Conservation (phyloP, 305 asterid species). For the Coffea humblotiana region DNA sequence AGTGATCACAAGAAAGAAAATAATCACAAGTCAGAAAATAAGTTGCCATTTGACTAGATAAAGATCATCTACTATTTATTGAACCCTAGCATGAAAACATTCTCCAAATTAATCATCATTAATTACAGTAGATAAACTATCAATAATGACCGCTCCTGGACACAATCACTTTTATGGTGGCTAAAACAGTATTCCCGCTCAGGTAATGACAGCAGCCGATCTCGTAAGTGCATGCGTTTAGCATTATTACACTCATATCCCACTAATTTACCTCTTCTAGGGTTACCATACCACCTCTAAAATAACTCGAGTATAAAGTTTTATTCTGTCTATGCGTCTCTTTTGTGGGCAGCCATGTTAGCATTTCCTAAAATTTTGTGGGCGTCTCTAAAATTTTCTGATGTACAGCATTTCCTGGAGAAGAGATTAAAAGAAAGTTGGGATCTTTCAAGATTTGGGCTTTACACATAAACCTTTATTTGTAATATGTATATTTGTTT, state of each 20-base stretch:
- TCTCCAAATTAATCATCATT: background rate
- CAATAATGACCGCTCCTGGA: background rate
- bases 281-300: background rate
- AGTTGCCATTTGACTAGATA: background rate
- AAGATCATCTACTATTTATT: background rate
- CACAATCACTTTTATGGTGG: background rate
- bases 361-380: too few relatives aligned
- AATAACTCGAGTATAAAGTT: background rate
- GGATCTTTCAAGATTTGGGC: too few relatives aligned
- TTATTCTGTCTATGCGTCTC: background rate
- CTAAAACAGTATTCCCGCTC: background rate
- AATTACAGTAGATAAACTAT: background rate
- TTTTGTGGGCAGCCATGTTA: background rate
- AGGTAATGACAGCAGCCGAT: background rate
- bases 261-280: background rate
- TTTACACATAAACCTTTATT: too few relatives aligned
- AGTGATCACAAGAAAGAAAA: background rate
- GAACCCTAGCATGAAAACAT: conserved; percentile 7
- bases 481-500: too few relatives aligned
- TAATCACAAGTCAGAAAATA: background rate
- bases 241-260: background rate
- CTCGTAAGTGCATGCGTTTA: background rate
- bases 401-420: background rate
- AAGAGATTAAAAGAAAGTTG: too few relatives aligned
- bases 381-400: background rate